phyloP scores from a whole-genome alignment of 2,329 filamentous ascomycete species.

The Cladosporium sp. region DNA sequence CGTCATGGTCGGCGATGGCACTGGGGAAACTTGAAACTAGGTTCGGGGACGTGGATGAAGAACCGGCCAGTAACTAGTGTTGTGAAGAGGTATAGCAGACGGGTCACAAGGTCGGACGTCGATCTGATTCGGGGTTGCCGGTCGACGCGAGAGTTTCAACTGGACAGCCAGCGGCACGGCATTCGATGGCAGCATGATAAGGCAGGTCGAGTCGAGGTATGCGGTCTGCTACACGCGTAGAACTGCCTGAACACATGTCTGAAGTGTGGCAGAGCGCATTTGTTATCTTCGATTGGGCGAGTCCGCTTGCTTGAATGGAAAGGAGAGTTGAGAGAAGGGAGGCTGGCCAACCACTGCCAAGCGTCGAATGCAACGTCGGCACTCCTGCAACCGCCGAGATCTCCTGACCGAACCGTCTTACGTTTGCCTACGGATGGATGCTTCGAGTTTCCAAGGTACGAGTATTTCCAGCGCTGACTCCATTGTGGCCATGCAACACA shows the following conservation, averaged over 20 bases:
- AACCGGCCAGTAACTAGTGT: background rate
- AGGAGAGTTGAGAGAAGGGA: background rate
- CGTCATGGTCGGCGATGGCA: background rate
- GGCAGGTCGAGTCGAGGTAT: background rate
- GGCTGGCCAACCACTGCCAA: background rate
- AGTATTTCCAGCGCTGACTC: background rate
- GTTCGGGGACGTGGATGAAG: background rate
- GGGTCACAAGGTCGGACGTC: constrained; percentile 6
- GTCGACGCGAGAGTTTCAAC: background rate
- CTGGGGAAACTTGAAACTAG: constrained; percentile 8
- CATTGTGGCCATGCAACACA: background rate
- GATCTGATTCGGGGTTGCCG: background rate
- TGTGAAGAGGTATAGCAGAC: constrained; percentile 2
- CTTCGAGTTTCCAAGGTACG: background rate
- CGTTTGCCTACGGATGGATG: background rate
- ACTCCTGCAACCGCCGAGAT: background rate
- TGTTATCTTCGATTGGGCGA: background rate
- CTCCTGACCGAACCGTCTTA: background rate
- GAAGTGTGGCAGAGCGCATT: background rate
- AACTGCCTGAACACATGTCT: background rate
- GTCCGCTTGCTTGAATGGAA: background rate
- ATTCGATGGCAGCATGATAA: background rate
- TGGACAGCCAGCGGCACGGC: constrained; percentile 4
- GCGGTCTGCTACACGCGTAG: background rate
- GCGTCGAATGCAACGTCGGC: constrained; percentile 10